Conservation (phyloP, 177 flowering plant genomes). For the Vitis hybrid region DNA sequence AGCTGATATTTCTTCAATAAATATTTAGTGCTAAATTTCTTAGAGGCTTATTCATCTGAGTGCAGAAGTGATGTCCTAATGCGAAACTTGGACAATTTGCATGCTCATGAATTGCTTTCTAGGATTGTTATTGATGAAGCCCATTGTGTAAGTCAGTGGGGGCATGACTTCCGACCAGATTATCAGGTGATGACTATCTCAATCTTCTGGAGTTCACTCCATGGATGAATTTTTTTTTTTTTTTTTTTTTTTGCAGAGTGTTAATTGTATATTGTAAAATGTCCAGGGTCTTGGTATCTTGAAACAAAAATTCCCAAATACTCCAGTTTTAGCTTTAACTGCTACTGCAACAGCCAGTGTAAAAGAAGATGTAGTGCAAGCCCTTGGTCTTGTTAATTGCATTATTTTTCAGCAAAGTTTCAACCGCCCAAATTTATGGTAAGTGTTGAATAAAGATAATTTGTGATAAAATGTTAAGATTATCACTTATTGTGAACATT, state of each 20-base stretch:
- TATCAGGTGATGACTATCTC: constrained; percentile 65
- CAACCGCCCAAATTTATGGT: constrained; percentile 92
- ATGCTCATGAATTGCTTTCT: constrained; percentile 70
- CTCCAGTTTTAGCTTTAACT: constrained; percentile 95
- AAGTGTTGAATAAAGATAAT: constrained; percentile 15
- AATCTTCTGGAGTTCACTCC: background rate
- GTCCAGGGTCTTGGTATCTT: constrained; percentile 89
- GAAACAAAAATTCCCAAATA: constrained; percentile 81
- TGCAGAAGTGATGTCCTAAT: constrained; percentile 88
- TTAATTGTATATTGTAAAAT: constrained; percentile 4
- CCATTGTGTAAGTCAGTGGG: constrained; percentile 99
- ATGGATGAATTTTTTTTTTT: no score
- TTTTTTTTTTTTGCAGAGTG: no score
- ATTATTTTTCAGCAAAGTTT: constrained; percentile 93
- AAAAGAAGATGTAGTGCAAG: constrained; percentile 98
- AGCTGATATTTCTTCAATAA: background rate
- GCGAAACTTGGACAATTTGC: constrained; percentile 76
- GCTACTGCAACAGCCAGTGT: constrained; percentile 99
- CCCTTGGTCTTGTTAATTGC: constrained; percentile 92
- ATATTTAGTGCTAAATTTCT: background rate
- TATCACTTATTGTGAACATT: constrained; percentile 21
- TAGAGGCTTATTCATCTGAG: constrained; percentile 9
- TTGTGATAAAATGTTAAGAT: constrained; percentile 1
- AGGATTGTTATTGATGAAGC: constrained; percentile 99
- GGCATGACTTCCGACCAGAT: constrained; percentile 99